phyloP scores from a whole-genome alignment of 2,329 filamentous ascomycete genomes.

The Triangularia setosa region DNA sequence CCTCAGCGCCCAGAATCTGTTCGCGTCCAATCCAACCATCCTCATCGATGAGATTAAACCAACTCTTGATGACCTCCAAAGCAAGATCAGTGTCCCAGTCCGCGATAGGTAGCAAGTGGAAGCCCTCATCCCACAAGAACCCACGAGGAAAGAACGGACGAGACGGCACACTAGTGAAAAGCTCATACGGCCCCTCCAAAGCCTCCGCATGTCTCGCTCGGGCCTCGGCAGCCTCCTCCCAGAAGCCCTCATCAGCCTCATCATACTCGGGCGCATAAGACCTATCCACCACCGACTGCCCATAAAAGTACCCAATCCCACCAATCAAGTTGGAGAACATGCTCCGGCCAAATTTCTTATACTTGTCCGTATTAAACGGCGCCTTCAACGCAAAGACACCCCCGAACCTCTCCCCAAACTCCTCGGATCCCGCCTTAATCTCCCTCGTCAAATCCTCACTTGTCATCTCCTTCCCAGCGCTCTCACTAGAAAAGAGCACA shows the following conservation, averaged over 20 bases:
- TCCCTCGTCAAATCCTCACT: slow-evolving; percentile 65
- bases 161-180: slow-evolving; percentile 89
- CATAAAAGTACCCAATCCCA: slow-evolving; percentile 93
- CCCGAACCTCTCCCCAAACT: slow-evolving; percentile 72
- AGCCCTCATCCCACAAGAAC: slow-evolving; percentile 97
- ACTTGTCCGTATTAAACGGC: slow-evolving; percentile 71
- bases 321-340: slow-evolving; percentile 94
- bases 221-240: slow-evolving; percentile 84
- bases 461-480: slow-evolving; percentile 52
- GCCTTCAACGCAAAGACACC: slow-evolving; percentile 67
- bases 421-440: slow-evolving; percentile 61
- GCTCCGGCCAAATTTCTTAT: slow-evolving; percentile 75
- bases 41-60: slow-evolving; percentile 94
- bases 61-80: slow-evolving; percentile 84
- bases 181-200: slow-evolving; percentile 76
- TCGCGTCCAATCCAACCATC: slow-evolving; percentile 97
- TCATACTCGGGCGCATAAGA: slow-evolving; percentile 92
- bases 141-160: slow-evolving; percentile 94
- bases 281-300: slow-evolving; percentile 81
- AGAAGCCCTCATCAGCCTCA: slow-evolving; percentile 92
- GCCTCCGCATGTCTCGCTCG: slow-evolving; percentile 64
- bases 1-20: slow-evolving; percentile 88
- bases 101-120: slow-evolving; percentile 84
- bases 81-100: slow-evolving; percentile 93
- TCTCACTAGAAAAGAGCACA: slow-evolving; percentile 79